Evolutionary conservation across 129 eudicot species (phyloP).

Genomic region (Apium graveolens): DNA sequence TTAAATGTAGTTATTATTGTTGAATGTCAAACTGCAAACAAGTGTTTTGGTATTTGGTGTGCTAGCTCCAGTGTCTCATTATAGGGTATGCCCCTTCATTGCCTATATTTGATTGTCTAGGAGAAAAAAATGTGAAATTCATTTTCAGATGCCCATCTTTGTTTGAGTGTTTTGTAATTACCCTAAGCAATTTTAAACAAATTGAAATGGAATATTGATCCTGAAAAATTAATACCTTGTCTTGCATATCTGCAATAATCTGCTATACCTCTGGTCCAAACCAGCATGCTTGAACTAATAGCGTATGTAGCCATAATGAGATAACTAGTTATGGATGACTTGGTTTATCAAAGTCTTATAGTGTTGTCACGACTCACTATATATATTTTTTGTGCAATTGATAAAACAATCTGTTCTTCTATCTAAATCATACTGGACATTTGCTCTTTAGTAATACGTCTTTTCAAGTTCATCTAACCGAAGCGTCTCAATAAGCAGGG

Average conservation of each 20-base stretch:
- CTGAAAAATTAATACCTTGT: neutral
- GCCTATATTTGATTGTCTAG: no score
- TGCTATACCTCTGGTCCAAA: no score
- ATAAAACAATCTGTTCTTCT: neutral
- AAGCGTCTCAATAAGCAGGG: constrained; percentile 34
- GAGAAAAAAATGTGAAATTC: neutral
- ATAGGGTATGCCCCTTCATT: neutral
- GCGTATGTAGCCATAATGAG: neutral
- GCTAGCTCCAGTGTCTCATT: neutral
- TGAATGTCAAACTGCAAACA: neutral
- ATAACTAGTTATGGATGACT: neutral
- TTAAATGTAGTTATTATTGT: neutral
- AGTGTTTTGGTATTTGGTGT: neutral
- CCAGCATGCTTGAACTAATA: no score
- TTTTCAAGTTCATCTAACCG: neutral
- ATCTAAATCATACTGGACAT: neutral
- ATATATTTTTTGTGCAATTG: neutral
- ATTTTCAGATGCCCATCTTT: neutral
- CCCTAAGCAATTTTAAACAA: neutral
- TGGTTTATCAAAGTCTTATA: neutral
- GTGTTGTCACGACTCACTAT: neutral
- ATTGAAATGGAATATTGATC: neutral
- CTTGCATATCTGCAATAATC: no score
- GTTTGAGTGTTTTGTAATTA: neutral
- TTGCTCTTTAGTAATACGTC: neutral